These are phyloP conservation scores for Blastobotrys robertii DNA, from an alignment of 805 yeast genomes.

Conservation along the genomic window DNA sequence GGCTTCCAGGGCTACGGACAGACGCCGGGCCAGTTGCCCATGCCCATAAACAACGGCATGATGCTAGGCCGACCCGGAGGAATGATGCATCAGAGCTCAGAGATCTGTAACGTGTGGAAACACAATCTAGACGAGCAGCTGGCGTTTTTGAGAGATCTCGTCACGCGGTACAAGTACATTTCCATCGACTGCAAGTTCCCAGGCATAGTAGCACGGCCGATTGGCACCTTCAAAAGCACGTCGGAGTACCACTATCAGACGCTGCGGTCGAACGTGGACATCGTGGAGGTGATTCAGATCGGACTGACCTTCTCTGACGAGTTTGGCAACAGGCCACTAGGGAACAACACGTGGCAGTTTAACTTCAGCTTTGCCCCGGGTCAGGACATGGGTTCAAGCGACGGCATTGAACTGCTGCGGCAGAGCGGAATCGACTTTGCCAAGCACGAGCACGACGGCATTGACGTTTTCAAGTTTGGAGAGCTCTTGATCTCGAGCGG, in stretches of 20 bases:
- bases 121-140: constrained; percentile 33
- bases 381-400: constrained; percentile 75
- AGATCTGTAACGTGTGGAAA: constrained; percentile 30
- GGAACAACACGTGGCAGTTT: constrained; percentile 87
- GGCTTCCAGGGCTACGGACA: no score
- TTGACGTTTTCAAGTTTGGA: constrained; percentile 70
- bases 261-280: constrained; percentile 80
- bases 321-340: constrained; percentile 59
- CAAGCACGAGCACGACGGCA: constrained; percentile 65
- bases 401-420: constrained; percentile 66
- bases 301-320: constrained; percentile 68
- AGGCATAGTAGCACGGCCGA: constrained; percentile 92
- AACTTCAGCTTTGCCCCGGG: constrained; percentile 75
- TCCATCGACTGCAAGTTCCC: constrained; percentile 85
- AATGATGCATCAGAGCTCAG: background rate
- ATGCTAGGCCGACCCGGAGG: background rate
- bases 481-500: constrained; percentile 83
- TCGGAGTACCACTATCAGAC: constrained; percentile 95
- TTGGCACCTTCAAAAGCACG: constrained; percentile 83
- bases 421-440: constrained; percentile 79
- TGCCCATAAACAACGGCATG: no score
- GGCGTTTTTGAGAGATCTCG: constrained; percentile 29
- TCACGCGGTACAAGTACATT: constrained; percentile 30
- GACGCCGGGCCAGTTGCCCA: constrained; percentile 14
- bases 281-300: constrained; percentile 75